Percentiles rank a stretch among this genome's conserved stretches.
Evolutionary conservation across 768 basidiomycete genomes (phyloP).

Genomic region (Coprinopsis strossmayeri): DNA sequence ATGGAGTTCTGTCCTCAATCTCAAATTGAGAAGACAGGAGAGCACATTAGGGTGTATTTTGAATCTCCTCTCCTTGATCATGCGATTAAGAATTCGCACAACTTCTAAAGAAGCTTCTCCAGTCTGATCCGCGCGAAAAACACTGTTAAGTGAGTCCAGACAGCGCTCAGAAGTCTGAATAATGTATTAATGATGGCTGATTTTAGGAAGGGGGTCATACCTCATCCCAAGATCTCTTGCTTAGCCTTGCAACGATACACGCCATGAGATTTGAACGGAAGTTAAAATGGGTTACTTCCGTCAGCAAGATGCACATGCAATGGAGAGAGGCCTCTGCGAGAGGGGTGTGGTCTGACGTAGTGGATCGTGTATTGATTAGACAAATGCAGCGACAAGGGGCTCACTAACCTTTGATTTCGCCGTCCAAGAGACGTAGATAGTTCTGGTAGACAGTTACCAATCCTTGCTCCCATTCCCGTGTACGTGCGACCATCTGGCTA

Average conservation of each 20-base stretch:
- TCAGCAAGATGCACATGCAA: constrained; percentile 82
- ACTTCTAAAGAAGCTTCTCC: constrained; percentile 80
- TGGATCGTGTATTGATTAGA: constrained; percentile 11
- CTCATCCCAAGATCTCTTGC: constrained; percentile 84
- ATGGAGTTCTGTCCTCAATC: constrained; percentile 80
- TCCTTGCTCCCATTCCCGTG: constrained; percentile 95
- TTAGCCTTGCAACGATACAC: constrained; percentile 74
- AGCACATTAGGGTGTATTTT: constrained; percentile 87
- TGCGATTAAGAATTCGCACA: constrained; percentile 87
- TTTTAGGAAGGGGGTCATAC: constrained; percentile 36
- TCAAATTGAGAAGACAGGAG: constrained; percentile 75
- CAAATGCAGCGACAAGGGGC: constrained; percentile 1
- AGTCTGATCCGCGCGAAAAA: constrained; percentile 79
- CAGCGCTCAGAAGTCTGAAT: constrained; percentile 85
- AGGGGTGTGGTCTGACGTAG: constrained; percentile 48
- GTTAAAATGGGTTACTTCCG: constrained; percentile 91
- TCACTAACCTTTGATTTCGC: constrained; percentile 74
- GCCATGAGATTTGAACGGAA: constrained; percentile 91
- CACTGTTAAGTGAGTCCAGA: constrained; percentile 69
- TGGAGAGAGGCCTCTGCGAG: constrained; percentile 66
- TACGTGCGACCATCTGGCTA: constrained; percentile 83
- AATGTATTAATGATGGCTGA: constrained; percentile 10
- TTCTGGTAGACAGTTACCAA: constrained; percentile 82
- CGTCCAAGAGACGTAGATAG: constrained; percentile 80
- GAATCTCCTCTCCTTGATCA: constrained; percentile 92